These are phyloP conservation scores for Cucurbita argyrosperma DNA, from an alignment of 306 rosid species.

Conservation along the genomic window DNA sequence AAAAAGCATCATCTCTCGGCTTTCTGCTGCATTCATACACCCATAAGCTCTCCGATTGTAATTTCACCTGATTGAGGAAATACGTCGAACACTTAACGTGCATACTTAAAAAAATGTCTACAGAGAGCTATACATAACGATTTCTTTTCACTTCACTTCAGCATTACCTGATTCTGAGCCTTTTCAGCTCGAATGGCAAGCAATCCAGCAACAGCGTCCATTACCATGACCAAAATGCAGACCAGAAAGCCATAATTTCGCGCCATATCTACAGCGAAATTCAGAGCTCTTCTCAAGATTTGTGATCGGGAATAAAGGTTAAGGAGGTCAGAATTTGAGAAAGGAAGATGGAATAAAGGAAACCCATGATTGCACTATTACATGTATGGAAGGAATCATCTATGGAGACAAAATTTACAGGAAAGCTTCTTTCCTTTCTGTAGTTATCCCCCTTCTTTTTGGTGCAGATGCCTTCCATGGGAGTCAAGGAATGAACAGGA, in stretches of 20 bases:
- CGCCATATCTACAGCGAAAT: conserved; percentile 25
- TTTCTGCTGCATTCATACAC: conserved; percentile 45
- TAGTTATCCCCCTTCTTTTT: conserved; percentile 1
- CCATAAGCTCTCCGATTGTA: conserved; percentile 24
- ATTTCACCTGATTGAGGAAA: conserved; percentile 28
- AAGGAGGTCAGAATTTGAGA: not conserved
- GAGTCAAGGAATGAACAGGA: conserved; percentile 39
- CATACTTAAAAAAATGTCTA: not conserved
- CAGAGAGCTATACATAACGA: not conserved
- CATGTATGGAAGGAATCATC: conserved; percentile 2
- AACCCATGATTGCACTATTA: not conserved
- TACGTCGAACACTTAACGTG: not conserved
- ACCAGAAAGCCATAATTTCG: conserved; percentile 37
- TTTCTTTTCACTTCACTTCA: not conserved
- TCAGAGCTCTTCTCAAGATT: not conserved
- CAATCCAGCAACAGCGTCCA: conserved; percentile 60
- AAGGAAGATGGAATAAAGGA: conserved; percentile 2
- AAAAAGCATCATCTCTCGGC: conserved; percentile 50
- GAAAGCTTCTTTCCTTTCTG: conserved; percentile 6
- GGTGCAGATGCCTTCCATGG: conserved; percentile 40
- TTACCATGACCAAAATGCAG: conserved; percentile 35
- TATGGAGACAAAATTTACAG: not conserved
- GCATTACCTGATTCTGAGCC: conserved; percentile 60
- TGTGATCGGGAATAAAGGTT: not conserved
- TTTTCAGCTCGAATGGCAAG: conserved; percentile 75